phyloP scores from a whole-genome alignment of 2,329 filamentous ascomycete genomes.

The Penicillium polonicum region DNA sequence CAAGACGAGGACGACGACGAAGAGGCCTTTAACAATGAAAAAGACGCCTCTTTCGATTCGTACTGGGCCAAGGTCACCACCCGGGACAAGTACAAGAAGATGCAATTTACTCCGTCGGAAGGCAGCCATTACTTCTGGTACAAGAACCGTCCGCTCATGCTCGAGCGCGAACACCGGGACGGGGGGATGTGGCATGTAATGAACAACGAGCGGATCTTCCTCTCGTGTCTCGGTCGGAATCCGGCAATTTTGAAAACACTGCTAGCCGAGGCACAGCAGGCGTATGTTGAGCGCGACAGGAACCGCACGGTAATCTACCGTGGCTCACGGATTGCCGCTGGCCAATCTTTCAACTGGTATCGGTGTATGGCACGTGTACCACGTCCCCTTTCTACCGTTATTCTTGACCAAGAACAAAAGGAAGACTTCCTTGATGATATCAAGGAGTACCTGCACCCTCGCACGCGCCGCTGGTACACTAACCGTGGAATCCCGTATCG shows the following conservation, averaged over 20 bases:
- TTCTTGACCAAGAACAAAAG: slow-evolving; percentile 53
- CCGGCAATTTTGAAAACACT: slow-evolving; percentile 35
- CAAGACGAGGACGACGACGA: slow-evolving; percentile 27
- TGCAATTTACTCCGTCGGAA: slow-evolving; percentile 63
- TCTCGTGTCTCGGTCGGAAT: slow-evolving; percentile 39
- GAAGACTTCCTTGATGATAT: slow-evolving; percentile 52
- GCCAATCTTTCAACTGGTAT: slow-evolving; percentile 30
- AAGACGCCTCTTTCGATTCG: slow-evolving; percentile 43
- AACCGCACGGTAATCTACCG: slow-evolving; percentile 42
- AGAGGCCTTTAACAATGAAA: slow-evolving; percentile 33
- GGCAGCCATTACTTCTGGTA: slow-evolving; percentile 71
- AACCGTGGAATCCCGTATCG: slow-evolving; percentile 83
- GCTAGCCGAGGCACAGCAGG: slow-evolving; percentile 37
- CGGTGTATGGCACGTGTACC: slow-evolving; percentile 47
- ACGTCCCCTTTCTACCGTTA: slow-evolving; percentile 55
- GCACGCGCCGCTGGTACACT: slow-evolving; percentile 68
- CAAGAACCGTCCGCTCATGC: slow-evolving; percentile 53
- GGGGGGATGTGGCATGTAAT: slow-evolving; percentile 17
- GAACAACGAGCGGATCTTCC: slow-evolving; percentile 32
- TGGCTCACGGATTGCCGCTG: slow-evolving; percentile 25
- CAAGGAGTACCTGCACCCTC: slow-evolving; percentile 56
- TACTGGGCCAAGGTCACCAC: slow-evolving; percentile 43
- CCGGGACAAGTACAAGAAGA: slow-evolving; percentile 36
- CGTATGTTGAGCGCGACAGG: slow-evolving; percentile 37
- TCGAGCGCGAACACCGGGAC: slow-evolving; percentile 30